A percentile compares a stretch with the other conserved stretches of the same genome.
Conservation (phyloP, 2,329 filamentous ascomycete genomes). For the Neofusicoccum kwambonambiense region DNA sequence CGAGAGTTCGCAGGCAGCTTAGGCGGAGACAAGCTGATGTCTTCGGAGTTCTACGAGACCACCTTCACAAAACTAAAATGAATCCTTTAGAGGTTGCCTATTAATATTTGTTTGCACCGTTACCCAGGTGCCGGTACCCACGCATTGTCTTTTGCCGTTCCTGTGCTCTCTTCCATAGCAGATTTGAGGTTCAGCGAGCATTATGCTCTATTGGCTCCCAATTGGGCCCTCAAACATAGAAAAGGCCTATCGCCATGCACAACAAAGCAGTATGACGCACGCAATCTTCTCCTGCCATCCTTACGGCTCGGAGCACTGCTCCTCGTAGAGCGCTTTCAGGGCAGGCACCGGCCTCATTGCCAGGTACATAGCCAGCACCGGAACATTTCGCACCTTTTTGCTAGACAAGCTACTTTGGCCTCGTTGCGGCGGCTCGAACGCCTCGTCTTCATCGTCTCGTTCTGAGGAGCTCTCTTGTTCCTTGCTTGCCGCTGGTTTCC, state of each 20-base stretch:
- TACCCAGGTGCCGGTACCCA: no score
- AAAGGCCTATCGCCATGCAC: no score
- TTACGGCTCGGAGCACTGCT: not conserved
- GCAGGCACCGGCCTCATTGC: slow-evolving; percentile 55
- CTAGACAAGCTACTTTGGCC: slow-evolving; percentile 50
- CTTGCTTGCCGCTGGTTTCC: not conserved
- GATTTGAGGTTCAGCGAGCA: no score
- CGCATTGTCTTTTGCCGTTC: no score
- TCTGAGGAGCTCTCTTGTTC: no score
- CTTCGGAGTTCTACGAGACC: not conserved
- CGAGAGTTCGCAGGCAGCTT: slow-evolving; percentile 42
- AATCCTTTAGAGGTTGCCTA: no score
- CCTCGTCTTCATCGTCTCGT: slow-evolving; percentile 40
- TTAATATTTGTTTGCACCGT: no score
- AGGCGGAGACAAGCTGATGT: not conserved
- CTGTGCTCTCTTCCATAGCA: no score
- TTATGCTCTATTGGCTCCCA: no score
- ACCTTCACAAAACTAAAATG: no score
- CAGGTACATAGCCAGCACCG: slow-evolving; percentile 62
- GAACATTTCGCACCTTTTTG: slow-evolving; percentile 47
- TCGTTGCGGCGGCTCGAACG: slow-evolving; percentile 56
- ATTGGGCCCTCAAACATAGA: no score
- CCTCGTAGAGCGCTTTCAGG: slow-evolving; percentile 50
- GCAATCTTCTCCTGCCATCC: not conserved
- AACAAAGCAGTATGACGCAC: no score